Conservation (phyloP, 2,329 filamentous ascomycete genomes). For the Talaromyces amestolkiae region DNA sequence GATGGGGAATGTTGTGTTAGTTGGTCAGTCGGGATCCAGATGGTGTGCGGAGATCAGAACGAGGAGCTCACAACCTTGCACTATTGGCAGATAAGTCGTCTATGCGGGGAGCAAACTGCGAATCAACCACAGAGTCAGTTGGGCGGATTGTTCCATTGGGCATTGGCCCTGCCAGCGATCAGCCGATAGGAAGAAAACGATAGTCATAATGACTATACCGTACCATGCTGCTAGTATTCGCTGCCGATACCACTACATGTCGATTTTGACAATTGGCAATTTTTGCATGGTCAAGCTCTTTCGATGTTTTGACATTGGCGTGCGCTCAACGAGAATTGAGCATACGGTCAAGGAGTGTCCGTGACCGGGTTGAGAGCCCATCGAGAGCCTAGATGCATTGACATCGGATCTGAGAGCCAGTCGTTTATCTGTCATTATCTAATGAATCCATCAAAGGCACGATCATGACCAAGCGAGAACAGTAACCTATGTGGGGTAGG, state of each 20-base stretch:
- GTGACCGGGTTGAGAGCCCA: background rate
- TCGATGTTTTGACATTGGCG: background rate
- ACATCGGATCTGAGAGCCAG: slow-evolving; percentile 8
- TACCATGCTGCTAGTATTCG: background rate
- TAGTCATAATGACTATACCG: slow-evolving; percentile 1
- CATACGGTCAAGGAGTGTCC: background rate
- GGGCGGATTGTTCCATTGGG: slow-evolving; percentile 14
- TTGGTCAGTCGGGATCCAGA: slow-evolving; percentile 12
- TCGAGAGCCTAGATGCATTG: slow-evolving; percentile 4
- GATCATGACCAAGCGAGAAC: background rate
- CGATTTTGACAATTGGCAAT: background rate
- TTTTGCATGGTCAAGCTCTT: background rate
- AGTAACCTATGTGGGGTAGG: slow-evolving; percentile 7
- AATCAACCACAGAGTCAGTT: slow-evolving; percentile 12
- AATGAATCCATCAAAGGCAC: background rate
- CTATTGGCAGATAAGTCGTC: slow-evolving; percentile 15
- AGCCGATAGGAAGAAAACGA: slow-evolving; percentile 8
- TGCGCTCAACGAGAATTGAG: background rate
- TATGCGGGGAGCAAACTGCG: slow-evolving; percentile 11
- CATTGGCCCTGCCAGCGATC: slow-evolving; percentile 13
- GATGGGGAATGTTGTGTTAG: slow-evolving; percentile 9
- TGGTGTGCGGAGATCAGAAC: slow-evolving; percentile 16
- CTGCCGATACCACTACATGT: background rate
- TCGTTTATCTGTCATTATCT: background rate
- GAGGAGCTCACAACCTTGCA: background rate